phyloP scores from a whole-genome alignment of 495 filamentous ascomycete species.

The Sabuloglossum arenarium region DNA sequence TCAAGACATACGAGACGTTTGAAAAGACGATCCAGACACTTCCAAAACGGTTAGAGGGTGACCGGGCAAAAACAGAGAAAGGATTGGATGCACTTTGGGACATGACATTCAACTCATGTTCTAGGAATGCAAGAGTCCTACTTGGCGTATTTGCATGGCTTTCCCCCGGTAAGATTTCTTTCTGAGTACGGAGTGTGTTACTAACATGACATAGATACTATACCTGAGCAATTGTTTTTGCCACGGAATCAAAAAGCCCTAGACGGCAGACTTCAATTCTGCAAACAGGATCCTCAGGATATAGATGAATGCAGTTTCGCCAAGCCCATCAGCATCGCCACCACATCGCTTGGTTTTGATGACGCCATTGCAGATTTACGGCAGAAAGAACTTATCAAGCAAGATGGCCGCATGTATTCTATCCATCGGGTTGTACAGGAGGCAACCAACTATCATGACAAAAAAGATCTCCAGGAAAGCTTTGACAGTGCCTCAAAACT shows the following conservation, averaged over 20 bases:
- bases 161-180: not conserved
- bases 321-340: not conserved
- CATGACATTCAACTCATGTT: conserved; percentile 1
- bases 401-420: conserved; percentile 1
- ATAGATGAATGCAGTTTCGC: not conserved
- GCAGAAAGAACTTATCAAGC: conserved; percentile 4
- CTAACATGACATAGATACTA: conserved; percentile 2
- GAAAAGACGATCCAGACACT: not conserved
- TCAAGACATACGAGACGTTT: not conserved
- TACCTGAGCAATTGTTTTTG: not conserved
- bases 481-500: conserved; percentile 4
- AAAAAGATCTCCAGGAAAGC: conserved; percentile 5
- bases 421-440: conserved; percentile 10
- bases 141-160: not conserved
- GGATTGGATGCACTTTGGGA: not conserved
- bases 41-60: not conserved
- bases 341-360: not conserved
- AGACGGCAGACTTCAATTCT: not conserved
- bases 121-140: not conserved
- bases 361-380: not conserved
- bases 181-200: not conserved
- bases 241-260: not conserved
- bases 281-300: not conserved
- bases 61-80: not conserved
- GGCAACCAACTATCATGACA: conserved; percentile 3